A percentile compares a stretch with the other conserved stretches of the same genome.
Conservation (phyloP, 192 early-diverging fungal species). For the Rhizoclosmatium sp. region DNA sequence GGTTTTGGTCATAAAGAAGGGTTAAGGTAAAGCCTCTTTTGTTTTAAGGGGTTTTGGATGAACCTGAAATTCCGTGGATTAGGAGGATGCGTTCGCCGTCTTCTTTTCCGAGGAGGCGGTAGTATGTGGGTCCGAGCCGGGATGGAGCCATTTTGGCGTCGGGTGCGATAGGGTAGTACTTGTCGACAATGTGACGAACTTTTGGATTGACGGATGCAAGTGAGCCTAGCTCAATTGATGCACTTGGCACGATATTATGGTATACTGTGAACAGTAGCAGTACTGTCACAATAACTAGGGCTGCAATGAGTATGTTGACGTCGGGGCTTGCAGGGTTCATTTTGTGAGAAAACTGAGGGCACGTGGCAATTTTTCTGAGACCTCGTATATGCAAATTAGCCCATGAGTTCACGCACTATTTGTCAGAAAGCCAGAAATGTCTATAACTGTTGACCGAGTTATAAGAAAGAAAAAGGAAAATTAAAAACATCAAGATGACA, state of each 20-base stretch:
- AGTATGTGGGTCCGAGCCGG: constrained; percentile 1
- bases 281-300: no score
- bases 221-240: neutral
- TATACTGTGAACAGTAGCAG: neutral
- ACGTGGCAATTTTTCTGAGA: no score
- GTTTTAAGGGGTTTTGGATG: neutral
- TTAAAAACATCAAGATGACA: no score
- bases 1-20: neutral
- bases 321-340: no score
- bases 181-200: neutral
- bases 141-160: neutral
- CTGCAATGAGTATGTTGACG: no score
- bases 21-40: neutral
- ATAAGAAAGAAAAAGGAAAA: neutral
- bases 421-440: no score
- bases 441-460: neutral
- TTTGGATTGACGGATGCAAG: neutral
- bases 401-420: no score
- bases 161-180: neutral
- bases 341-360: no score
- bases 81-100: neutral
- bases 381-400: no score
- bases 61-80: neutral
- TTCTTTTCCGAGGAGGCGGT: neutral
- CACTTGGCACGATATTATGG: neutral